phyloP scores from a whole-genome alignment of 2,329 filamentous ascomycete species.

The Ophiostoma pallidulum region DNA sequence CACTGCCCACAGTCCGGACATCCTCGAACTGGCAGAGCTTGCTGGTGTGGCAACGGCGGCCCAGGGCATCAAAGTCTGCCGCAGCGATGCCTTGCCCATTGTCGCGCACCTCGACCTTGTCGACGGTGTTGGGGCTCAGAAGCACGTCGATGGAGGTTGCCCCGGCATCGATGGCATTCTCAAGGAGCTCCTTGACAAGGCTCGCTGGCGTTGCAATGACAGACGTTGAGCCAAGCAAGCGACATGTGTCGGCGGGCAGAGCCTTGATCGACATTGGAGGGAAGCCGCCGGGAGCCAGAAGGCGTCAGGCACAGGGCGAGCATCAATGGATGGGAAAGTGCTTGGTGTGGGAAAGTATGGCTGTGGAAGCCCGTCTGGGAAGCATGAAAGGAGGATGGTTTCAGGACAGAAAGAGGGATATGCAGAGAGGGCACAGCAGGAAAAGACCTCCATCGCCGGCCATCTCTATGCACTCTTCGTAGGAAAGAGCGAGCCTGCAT shows the following conservation, averaged over 20 bases:
- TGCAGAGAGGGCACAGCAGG: no score
- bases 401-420: no score
- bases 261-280: conserved; percentile 38
- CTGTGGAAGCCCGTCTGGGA: no score
- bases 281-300: not conserved
- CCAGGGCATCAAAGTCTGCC: conserved; percentile 52
- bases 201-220: conserved; percentile 50
- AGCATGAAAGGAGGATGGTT: no score
- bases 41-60: conserved; percentile 62
- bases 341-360: no score
- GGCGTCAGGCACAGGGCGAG: not conserved
- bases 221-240: conserved; percentile 51
- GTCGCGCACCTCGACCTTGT: conserved; percentile 60
- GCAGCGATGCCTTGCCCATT: conserved; percentile 62
- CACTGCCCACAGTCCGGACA: conserved; percentile 44
- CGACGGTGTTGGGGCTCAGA: conserved; percentile 56
- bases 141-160: conserved; percentile 57
- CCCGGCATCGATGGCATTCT: conserved; percentile 65
- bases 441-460: no score
- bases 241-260: conserved; percentile 39
- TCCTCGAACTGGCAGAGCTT: conserved; percentile 60
- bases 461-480: no score
- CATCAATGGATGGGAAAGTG: not conserved
- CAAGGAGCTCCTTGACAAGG: conserved; percentile 66
- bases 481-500: not conserved